Conservation (phyloP, 768 basidiomycete species). For the Serpula lacrymans region DNA sequence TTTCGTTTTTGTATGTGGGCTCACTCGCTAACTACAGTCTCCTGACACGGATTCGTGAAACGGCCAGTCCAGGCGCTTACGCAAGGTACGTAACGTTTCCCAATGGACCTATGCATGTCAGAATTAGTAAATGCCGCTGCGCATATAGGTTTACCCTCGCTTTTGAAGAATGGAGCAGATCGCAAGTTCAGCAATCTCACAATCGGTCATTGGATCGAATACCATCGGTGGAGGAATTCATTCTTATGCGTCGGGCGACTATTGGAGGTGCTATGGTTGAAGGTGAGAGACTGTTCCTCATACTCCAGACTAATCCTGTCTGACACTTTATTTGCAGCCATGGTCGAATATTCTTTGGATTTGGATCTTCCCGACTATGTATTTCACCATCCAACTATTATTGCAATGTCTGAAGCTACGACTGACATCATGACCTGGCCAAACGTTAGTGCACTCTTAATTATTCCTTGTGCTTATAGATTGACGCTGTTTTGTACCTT, state of each 20-base stretch:
- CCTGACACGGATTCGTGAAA: constrained; percentile 31
- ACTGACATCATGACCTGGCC: constrained; percentile 40
- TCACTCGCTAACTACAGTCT: constrained; percentile 17
- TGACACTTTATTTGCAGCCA: constrained; percentile 19
- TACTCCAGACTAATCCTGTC: background rate
- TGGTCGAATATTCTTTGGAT: constrained; percentile 35
- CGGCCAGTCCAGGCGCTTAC: constrained; percentile 34
- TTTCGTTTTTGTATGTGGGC: constrained; percentile 11
- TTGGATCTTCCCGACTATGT: constrained; percentile 34
- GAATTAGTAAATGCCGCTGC: constrained; percentile 2
- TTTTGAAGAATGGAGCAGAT: constrained; percentile 32
- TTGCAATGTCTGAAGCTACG: constrained; percentile 37
- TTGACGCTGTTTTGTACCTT: constrained; percentile 11
- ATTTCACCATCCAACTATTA: constrained; percentile 30
- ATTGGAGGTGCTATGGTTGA: constrained; percentile 37
- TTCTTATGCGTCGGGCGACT: constrained; percentile 33
- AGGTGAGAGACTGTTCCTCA: constrained; percentile 21
- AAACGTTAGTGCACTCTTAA: constrained; percentile 24
- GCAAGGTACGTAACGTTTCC: constrained; percentile 20
- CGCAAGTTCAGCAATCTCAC: constrained; percentile 33
- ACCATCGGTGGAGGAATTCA: constrained; percentile 35
- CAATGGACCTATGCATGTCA: background rate
- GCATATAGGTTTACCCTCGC: constrained; percentile 33
- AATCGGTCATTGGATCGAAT: constrained; percentile 34
- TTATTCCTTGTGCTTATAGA: constrained; percentile 2